Base-by-base conservation (phyloP, 441 rosid genomes). In the Pelargonium fulgidum region DNA sequence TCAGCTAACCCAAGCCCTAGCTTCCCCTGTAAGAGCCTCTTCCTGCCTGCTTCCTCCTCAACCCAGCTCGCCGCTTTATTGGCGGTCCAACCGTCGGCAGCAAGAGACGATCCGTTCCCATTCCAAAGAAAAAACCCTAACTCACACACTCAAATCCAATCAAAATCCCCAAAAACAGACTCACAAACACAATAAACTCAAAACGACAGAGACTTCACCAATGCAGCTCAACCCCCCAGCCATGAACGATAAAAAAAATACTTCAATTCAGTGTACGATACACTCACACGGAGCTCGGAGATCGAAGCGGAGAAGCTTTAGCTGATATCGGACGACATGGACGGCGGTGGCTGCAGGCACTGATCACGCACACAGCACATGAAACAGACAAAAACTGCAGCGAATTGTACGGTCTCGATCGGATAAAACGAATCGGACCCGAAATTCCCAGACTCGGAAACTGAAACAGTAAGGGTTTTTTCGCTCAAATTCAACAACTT, bases 11-110 rank as follows among this genome's bases (percentile, higher is more conserved):
- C 19, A 58, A 64, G 68, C 68, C 78, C 91, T 93, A 93, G 75
- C 99, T 91, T 72, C 95, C 99, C 80, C 97, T 85, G 78, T 91
- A 91, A 20, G 97, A 91, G 59, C 99, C 97, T 89, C 99, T 79
- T 58, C 99, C 97, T n/a, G 99, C 97, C 76, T 93, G 99, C 64
- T 93, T 87, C 72, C 92, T 88, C 86, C 93, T 80, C 69, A 93
- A 84, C 75, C 95, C 98, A 14, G 94, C 94, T 72, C 92, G 81
- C 68, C 86, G 88, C 72, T 89, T 91, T 81, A 89, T 82, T 70
- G 94, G 89, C 70, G 91, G 98, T 73, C 92, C 96, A 76, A 85
- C 89, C 72, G 90, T 88, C 36, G 83, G 87, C 82, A 82, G 84
- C 72, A 92, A 80, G 66, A 90, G 78, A 76, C 86, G 81, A 82